A percentile compares a stretch with the other conserved stretches of the same genome.
Evolutionary conservation across 1,139 yeast genomes (phyloP).

Genomic region (Geotrichum phurueaensis): DNA sequence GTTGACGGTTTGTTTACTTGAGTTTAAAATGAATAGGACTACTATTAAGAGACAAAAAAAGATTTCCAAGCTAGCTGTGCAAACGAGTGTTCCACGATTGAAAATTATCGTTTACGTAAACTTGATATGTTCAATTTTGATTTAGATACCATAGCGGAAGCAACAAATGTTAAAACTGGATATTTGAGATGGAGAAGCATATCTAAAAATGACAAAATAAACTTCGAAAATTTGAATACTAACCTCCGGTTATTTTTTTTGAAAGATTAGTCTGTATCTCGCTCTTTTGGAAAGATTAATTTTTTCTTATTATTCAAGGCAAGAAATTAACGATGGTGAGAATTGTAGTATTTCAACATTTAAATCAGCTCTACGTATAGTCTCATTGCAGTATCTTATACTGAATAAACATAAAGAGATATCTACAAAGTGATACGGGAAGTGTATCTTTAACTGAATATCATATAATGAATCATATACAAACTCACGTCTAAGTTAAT

Average conservation of each 20-base stretch:
- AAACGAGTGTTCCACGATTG: neutral
- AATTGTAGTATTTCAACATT: neutral
- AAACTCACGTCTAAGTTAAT: neutral
- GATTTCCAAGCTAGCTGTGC: neutral
- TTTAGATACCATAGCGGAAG: neutral
- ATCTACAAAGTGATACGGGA: too few relatives aligned
- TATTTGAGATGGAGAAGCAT: neutral
- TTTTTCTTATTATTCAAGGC: neutral
- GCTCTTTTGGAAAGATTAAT: neutral
- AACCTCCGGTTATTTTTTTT: neutral
- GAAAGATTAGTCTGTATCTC: too few relatives aligned
- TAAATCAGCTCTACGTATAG: neutral
- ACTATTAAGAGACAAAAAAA: neutral
- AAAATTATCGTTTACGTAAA: neutral
- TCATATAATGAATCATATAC: too few relatives aligned
- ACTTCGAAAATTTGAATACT: neutral
- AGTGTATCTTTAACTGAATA: too few relatives aligned
- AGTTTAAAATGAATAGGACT: neutral
- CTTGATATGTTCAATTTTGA: neutral
- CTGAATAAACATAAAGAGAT: neutral
- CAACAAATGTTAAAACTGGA: neutral
- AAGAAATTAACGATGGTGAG: neutral
- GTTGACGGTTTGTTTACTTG: too few relatives aligned
- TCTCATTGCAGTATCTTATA: neutral
- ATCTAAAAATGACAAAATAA: neutral